Conservation (phyloP, 257 asterid genomes). For the Fraxinus excelsior region DNA sequence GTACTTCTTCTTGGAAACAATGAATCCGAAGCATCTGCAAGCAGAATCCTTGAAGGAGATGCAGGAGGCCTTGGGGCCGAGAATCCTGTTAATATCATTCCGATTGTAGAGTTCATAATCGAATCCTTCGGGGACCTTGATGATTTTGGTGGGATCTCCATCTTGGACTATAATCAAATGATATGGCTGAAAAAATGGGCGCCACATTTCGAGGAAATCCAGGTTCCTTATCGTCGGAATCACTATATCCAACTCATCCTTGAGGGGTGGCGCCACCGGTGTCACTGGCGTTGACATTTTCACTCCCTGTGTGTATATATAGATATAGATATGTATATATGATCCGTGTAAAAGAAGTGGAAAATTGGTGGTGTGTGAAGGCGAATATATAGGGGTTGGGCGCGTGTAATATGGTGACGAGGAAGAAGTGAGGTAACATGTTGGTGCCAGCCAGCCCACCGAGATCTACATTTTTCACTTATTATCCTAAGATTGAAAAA, state of each 20-base stretch:
- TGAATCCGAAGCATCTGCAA: slow-evolving; percentile 54
- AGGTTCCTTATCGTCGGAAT: slow-evolving; percentile 53
- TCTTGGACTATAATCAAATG: slow-evolving; percentile 59
- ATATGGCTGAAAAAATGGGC: slow-evolving; percentile 47
- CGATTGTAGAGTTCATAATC: slow-evolving; percentile 56
- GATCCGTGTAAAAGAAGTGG: not conserved
- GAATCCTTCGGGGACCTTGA: slow-evolving; percentile 47
- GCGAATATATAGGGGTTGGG: slow-evolving; percentile 29
- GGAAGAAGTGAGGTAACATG: slow-evolving; percentile 21
- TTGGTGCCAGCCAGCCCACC: slow-evolving; percentile 18
- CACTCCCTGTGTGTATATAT: not conserved
- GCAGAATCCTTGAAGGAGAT: slow-evolving; percentile 62
- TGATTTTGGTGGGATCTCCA: slow-evolving; percentile 42
- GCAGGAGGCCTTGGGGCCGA: slow-evolving; percentile 58
- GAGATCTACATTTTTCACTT: too few relatives aligned
- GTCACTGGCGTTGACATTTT: slow-evolving; percentile 41
- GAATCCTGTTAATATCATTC: slow-evolving; percentile 50
- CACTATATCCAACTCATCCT: slow-evolving; percentile 49
- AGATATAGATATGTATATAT: slow-evolving; percentile 11
- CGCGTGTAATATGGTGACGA: slow-evolving; percentile 27
- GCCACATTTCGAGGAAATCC: slow-evolving; percentile 55
- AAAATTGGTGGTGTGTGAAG: slow-evolving; percentile 15
- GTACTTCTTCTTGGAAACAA: slow-evolving; percentile 56
- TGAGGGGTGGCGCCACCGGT: slow-evolving; percentile 44
- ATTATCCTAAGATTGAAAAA: too few relatives aligned